Base-by-base conservation (phyloP, 2,329 filamentous ascomycete species). In the Colletotrichum sansevieriae region DNA sequence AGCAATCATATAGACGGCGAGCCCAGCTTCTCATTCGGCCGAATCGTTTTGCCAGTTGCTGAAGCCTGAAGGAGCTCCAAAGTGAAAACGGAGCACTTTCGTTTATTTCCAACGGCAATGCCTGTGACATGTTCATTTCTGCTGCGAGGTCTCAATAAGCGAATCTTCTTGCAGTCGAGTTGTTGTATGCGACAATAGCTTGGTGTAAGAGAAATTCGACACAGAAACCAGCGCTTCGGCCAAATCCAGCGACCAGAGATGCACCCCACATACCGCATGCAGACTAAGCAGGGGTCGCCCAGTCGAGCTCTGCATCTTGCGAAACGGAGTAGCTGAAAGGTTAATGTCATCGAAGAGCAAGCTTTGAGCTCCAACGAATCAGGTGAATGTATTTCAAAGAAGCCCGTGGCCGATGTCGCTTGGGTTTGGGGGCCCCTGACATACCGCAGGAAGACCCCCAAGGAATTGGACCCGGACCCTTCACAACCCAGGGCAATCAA, bases 371-470 rank as follows among this genome's bases (percentile, higher is more conserved):
- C 62, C 46, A 46, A 58, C 70, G 68, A 71, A 71, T 71, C 70
- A 71, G 12, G 61, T 55, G 41, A 41, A 54, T 61, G 64, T n/a
- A 71, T 71, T 71, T 71, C 68, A 71, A 71, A 71, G 65, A 69
- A 22, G 64, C 65, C 67, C 61, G 68, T 68, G 68, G 70, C 68
- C 68, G 68, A 71, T 71, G 68, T 71, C 70, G 70, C 68, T 61
- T 71, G 55, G 44, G 55, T 35, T 65, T 56, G 35, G 62, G 51
- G 41, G 43, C 60, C 68, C 68, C 70, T 67, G 57, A 44, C 52
- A 57, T 47, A 11, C 56, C 63, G 54, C 63, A 70, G 51, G 51
- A 63, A 58, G 37, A 12, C 49, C 63, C 15, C 49, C 55, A 60
- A 65, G 47, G 29, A 58, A 54, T 52, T 68, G 63, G 63, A 68